Evolutionary conservation across 176 grass and related monocot species (phyloP).

Genomic region (Areca catechu): DNA sequence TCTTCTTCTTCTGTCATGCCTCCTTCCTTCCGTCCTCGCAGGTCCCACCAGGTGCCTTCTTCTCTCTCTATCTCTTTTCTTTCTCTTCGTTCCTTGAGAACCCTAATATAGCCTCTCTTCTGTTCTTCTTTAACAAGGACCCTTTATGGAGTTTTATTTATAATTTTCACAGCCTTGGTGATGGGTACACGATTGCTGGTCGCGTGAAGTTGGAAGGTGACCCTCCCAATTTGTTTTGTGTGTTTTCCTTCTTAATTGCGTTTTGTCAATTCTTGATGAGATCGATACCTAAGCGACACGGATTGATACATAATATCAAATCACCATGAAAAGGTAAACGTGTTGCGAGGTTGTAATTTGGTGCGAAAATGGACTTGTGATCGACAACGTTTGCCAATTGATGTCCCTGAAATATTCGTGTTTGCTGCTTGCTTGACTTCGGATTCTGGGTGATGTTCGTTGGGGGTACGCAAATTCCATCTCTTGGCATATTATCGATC

Average conservation of each 20-base stretch:
- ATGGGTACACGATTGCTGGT: slow-evolving; percentile 65
- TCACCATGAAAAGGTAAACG: too few species aligned
- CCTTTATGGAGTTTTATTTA: background rate
- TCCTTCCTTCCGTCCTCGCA: slow-evolving; percentile 17
- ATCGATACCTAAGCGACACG: background rate
- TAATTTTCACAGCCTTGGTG: slow-evolving; percentile 41
- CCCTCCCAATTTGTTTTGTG: background rate
- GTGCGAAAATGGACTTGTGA: too few species aligned
- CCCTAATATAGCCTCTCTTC: background rate
- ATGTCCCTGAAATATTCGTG: too few species aligned
- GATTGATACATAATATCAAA: too few species aligned
- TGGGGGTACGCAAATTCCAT: too few species aligned
- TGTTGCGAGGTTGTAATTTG: too few species aligned
- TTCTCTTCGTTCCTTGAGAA: background rate
- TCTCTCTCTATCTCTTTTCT: slow-evolving; percentile 1
- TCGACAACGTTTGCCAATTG: too few species aligned
- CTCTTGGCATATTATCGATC: too few species aligned
- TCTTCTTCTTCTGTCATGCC: slow-evolving; percentile 7
- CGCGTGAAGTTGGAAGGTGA: slow-evolving; percentile 73
- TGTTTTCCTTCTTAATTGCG: background rate
- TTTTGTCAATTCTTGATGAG: background rate
- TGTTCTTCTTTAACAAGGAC: background rate
- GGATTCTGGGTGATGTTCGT: too few species aligned
- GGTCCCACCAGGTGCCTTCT: slow-evolving; percentile 15
- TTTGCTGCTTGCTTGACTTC: too few species aligned